These are phyloP conservation scores for Exutisphaerella laricina DNA, from an alignment of 2,329 filamentous ascomycete species.

Conservation along the genomic window DNA sequence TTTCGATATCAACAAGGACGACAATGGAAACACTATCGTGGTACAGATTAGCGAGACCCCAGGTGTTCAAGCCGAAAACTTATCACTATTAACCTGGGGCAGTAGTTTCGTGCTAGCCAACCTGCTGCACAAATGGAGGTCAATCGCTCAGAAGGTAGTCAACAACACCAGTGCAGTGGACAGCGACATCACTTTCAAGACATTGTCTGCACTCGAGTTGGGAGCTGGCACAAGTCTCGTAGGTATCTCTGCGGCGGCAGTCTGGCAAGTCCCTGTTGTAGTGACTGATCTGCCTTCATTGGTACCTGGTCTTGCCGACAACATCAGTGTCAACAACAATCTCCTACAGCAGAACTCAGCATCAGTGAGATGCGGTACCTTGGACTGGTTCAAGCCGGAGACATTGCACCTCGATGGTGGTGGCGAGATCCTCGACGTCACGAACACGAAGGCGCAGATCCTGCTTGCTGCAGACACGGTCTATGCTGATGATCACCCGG, in stretches of 20 bases:
- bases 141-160: constrained; percentile 5
- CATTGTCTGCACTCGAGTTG: constrained; percentile 32
- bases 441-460: constrained; percentile 29
- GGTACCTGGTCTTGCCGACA: constrained; percentile 31
- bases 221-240: constrained; percentile 38
- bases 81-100: constrained; percentile 38
- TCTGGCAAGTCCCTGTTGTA: constrained; percentile 30
- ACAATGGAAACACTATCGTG: constrained; percentile 4
- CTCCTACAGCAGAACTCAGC: constrained; percentile 12
- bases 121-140: constrained; percentile 31
- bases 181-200: constrained; percentile 5
- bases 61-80: constrained; percentile 30
- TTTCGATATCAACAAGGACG: constrained; percentile 78
- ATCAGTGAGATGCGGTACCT: constrained; percentile 24
- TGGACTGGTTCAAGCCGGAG: constrained; percentile 37
- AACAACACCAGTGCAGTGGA: not conserved
- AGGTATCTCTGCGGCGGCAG: constrained; percentile 32
- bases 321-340: constrained; percentile 31
- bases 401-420: constrained; percentile 11
- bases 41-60: constrained; percentile 21
- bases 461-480: constrained; percentile 41
- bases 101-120: constrained; percentile 35
- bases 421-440: too few species aligned
- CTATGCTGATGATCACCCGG: constrained; percentile 40
- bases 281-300: constrained; percentile 35